These are phyloP conservation scores for Sporothrix euskadiensis DNA, from an alignment of 2,329 filamentous ascomycete species.

Conservation along the genomic window DNA sequence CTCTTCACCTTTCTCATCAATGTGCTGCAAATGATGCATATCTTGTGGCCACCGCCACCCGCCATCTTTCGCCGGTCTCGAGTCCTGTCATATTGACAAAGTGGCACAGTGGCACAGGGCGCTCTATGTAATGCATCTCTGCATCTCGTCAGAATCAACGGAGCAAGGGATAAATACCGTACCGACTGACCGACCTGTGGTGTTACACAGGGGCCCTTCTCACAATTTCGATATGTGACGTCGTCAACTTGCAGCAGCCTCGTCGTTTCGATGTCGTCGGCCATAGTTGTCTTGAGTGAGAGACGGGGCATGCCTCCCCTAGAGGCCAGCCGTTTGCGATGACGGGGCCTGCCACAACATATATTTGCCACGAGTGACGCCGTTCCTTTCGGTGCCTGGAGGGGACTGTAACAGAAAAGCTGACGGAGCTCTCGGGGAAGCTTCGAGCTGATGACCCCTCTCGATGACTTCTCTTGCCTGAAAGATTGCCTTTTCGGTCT, in stretches of 20 bases:
- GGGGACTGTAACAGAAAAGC: not conserved
- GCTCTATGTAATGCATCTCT: not conserved
- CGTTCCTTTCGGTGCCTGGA: not conserved
- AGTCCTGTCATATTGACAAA: not conserved
- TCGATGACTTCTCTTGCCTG: not conserved
- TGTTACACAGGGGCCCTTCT: not conserved
- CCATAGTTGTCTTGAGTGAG: not conserved
- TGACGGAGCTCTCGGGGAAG: not conserved
- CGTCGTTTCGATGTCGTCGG: not conserved
- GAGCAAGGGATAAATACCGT: not conserved
- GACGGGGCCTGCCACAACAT: not conserved
- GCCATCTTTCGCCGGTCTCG: not conserved
- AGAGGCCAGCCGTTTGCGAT: not conserved
- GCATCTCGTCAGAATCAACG: not conserved
- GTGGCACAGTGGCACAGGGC: not conserved
- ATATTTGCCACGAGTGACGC: not conserved
- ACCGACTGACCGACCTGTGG: not conserved
- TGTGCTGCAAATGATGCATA: not conserved
- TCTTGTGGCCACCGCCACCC: not conserved
- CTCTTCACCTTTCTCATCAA: not conserved
- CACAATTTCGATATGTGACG: not conserved
- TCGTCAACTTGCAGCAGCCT: conserved; percentile 12
- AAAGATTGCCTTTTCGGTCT: not conserved
- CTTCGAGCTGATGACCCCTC: not conserved
- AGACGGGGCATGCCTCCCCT: not conserved